phyloP scores from a whole-genome alignment of 352 stramenopile genomes.

The Phytophthora kernoviae region DNA sequence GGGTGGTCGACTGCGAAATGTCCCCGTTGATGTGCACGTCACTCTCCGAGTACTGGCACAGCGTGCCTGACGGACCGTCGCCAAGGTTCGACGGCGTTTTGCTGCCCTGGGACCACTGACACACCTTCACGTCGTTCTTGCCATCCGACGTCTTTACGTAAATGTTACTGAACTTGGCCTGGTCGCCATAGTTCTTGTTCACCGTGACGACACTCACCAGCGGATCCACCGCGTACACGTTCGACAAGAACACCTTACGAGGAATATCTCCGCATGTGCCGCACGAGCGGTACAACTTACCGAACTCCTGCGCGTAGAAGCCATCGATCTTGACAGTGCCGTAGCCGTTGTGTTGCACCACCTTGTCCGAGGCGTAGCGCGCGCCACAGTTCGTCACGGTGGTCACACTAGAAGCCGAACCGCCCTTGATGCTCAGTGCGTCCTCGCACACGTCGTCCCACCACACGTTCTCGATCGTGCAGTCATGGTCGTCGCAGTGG shows the following conservation, averaged over 20 bases:
- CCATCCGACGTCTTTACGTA: slow-evolving; percentile 16
- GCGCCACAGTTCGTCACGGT: neutral
- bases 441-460: slow-evolving; percentile 4
- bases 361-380: neutral
- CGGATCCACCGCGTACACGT: neutral
- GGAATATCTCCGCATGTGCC: neutral
- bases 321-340: slow-evolving; percentile 1
- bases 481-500: slow-evolving; percentile 1
- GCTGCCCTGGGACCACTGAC: slow-evolving; percentile 13
- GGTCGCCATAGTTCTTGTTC: slow-evolving; percentile 1
- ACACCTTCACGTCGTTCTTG: neutral
- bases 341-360: neutral
- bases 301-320: neutral
- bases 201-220: neutral
- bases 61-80: slow-evolving; percentile 7
- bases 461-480: slow-evolving; percentile 1
- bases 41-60: slow-evolving; percentile 29
- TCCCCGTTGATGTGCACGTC: slow-evolving; percentile 29
- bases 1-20: slow-evolving; percentile 15
- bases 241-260: neutral
- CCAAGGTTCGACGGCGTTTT: slow-evolving; percentile 21
- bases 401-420: neutral
- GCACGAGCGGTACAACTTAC: neutral
- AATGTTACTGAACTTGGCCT: neutral
- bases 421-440: slow-evolving; percentile 1